Base-by-base conservation (phyloP, 495 filamentous ascomycete species). In the Saxophila tyrrhenica region DNA sequence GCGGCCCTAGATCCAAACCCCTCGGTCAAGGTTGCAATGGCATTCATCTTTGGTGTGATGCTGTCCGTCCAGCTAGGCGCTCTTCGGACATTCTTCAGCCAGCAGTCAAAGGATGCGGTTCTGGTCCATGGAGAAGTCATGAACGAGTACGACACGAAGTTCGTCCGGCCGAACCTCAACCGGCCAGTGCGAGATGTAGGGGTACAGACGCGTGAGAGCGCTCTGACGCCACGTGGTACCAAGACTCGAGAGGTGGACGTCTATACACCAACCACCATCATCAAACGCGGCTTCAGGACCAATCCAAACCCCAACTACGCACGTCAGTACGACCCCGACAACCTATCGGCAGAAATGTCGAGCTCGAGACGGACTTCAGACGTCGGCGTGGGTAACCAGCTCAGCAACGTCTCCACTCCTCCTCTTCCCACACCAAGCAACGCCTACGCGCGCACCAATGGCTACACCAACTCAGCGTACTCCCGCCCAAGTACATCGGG, bases 141-240 rank as follows among this genome's bases (percentile, higher is more conserved):
- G 71, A 81, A 88, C 64, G 92, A 98, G 70, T 98, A 98, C 69
- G 87, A 98, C 67, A 85, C 80, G 46, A 97, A 97, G 74, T 95
- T 80, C 57, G 92, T 98, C 1, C 87, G 94, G 65, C 92, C 94
- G 10, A 75, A 82, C n/a, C 78, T 94, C 9, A 84, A 91, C 54
- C 82, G 79, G 10, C 75, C 84, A 17, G 83, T 86, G 62, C 80
- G 92, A 57, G 88, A 97, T 64, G 89, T 92, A 5, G 85, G 78
- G 10, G 89, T 82, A 0, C 89, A 96, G 62, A 67, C 57, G 8
- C 57, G 65, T 9, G 59, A 69, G 39, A 65, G 62, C 20, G 25
- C 59, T 2, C 66, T 61, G 16, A 41, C 58, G 8, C 58, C 63
- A 17, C 55, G 54, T 32, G 54, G 59, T 15, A 55, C 43, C 62